These are phyloP conservation scores for Trichaptum fuscoviolaceum DNA, from an alignment of 768 basidiomycete genomes.

Conservation along the genomic window DNA sequence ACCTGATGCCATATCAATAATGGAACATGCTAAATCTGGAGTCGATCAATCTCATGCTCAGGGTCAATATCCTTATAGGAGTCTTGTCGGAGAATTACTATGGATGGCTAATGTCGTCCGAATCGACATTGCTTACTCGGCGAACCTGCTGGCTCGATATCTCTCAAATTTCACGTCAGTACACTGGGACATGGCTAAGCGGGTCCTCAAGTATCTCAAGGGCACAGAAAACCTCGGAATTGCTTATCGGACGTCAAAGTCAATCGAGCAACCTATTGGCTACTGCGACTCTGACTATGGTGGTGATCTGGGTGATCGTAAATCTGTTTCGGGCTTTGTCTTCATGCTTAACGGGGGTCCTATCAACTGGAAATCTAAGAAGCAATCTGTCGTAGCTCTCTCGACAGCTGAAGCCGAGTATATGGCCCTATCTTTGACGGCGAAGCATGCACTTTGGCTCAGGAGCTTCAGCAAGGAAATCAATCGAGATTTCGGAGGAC, in stretches of 20 bases:
- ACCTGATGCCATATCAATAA: neutral
- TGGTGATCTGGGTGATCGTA: constrained; percentile 10
- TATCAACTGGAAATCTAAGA: constrained; percentile 29
- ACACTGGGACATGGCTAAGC: constrained; percentile 23
- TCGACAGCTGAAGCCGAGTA: constrained; percentile 39
- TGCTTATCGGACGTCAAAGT: constrained; percentile 11
- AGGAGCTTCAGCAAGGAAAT: constrained; percentile 10
- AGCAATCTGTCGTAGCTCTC: constrained; percentile 29
- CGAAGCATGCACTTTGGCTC: constrained; percentile 21
- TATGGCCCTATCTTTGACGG: constrained; percentile 25
- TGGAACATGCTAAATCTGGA: neutral
- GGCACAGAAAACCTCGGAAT: constrained; percentile 15
- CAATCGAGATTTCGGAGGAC: neutral
- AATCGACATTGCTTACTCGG: constrained; percentile 27
- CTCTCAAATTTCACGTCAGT: constrained; percentile 17
- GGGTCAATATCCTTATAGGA: constrained; percentile 17
- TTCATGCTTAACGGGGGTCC: constrained; percentile 24
- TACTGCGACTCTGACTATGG: constrained; percentile 25
- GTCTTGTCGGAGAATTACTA: constrained; percentile 25
- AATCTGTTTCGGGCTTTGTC: constrained; percentile 26
- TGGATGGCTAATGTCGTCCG: constrained; percentile 22
- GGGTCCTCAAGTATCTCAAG: constrained; percentile 25
- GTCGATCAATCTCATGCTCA: constrained; percentile 7
- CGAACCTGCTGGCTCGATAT: constrained; percentile 20
- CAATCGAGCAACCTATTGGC: constrained; percentile 11